These are phyloP conservation scores for Pseudoneurospora amorphoporcata DNA, from an alignment of 495 filamentous ascomycete genomes.

Conservation along the genomic window DNA sequence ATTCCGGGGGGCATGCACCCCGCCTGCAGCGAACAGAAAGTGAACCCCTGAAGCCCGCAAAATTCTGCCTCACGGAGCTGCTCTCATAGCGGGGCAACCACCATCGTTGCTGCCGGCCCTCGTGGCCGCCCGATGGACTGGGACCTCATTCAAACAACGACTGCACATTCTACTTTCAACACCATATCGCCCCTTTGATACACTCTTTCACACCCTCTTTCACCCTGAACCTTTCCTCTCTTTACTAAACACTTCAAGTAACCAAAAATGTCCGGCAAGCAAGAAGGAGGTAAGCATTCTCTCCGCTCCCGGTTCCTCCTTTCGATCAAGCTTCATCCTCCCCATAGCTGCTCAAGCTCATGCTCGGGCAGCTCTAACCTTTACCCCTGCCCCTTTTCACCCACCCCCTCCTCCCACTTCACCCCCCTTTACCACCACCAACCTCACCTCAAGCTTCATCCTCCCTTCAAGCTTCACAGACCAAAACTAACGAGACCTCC, in stretches of 20 bases:
- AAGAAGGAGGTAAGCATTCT: neutral
- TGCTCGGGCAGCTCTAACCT: neutral
- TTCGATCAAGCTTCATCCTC: neutral
- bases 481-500: neutral
- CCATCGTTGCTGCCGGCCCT: neutral
- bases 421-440: neutral
- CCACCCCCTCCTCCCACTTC: neutral
- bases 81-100: neutral
- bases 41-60: neutral
- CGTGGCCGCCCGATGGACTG: neutral
- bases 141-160: neutral
- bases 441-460: neutral
- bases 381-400: neutral
- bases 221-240: neutral
- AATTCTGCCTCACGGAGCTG: neutral
- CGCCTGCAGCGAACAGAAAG: neutral
- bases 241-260: neutral
- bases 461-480: neutral
- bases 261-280: neutral
- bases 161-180: too few relatives aligned
- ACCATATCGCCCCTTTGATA: too few relatives aligned
- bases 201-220: neutral
- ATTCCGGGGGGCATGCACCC: neutral
- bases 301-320: neutral
- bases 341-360: neutral